Evolutionary conservation across 2,329 filamentous ascomycete genomes (phyloP).

Genomic region (Aspergillus latus): DNA sequence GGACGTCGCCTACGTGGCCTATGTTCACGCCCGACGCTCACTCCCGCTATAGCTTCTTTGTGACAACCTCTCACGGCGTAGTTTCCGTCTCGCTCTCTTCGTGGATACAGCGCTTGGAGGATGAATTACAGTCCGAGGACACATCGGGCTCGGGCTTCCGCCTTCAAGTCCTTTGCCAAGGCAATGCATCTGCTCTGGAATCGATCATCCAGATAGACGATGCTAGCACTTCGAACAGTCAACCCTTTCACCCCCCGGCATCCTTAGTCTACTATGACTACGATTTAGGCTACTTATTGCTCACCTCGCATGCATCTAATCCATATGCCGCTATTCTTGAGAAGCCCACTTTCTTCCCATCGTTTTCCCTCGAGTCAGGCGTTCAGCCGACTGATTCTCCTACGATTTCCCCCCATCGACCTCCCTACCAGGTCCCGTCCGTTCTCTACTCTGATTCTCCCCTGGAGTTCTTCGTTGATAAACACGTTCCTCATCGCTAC

Average conservation of each 20-base stretch:
- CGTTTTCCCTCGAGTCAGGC: conserved; percentile 29
- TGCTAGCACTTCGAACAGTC: conserved; percentile 20
- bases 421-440: conserved; percentile 45
- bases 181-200: conserved; percentile 50
- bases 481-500: conserved; percentile 45
- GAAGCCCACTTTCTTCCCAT: conserved; percentile 40
- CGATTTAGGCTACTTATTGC: conserved; percentile 58
- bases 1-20: conserved; percentile 44
- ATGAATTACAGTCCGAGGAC: conserved; percentile 55
- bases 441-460: conserved; percentile 42
- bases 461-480: conserved; percentile 42
- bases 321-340: conserved; percentile 56
- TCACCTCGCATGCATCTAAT: conserved; percentile 50
- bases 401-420: conserved; percentile 35
- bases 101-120: conserved; percentile 58
- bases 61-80: conserved; percentile 56
- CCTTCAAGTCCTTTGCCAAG: conserved; percentile 56
- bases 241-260: conserved; percentile 43
- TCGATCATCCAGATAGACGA: conserved; percentile 46
- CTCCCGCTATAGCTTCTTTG: conserved; percentile 60
- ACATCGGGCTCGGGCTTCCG: conserved; percentile 57
- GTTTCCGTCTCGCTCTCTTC: conserved; percentile 56
- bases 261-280: conserved; percentile 57
- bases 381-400: conserved; percentile 23
- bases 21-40: conserved; percentile 57